These are phyloP conservation scores for Jatropha podagrica DNA, from an alignment of 441 rosid genomes.

Conservation along the genomic window DNA sequence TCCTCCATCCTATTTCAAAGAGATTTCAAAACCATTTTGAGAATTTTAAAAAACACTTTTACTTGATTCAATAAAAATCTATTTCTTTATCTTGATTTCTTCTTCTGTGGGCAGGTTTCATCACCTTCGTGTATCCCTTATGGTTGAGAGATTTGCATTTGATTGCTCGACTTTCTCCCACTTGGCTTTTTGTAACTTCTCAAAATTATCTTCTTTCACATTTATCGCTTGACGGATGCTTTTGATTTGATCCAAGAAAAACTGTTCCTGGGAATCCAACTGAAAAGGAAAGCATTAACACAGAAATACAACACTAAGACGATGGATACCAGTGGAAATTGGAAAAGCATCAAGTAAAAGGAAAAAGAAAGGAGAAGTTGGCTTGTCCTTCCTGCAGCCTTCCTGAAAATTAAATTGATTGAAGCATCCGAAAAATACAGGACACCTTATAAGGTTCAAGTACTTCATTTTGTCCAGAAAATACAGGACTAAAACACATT, in stretches of 20 bases:
- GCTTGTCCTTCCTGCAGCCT: neutral
- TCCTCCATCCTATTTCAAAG: conserved; percentile 11
- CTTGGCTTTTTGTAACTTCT: neutral
- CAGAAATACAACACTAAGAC: neutral
- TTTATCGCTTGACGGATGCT: conserved; percentile 8
- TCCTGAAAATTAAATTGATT: neutral
- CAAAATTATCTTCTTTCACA: conserved; percentile 14
- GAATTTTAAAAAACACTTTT: neutral
- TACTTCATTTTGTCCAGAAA: neutral
- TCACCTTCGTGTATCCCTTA: conserved; percentile 10
- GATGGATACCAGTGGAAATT: neutral
- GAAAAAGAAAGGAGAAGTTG: neutral
- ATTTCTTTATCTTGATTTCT: too few relatives aligned
- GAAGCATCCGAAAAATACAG: too few relatives aligned
- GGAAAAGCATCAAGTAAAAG: neutral
- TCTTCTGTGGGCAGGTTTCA: neutral
- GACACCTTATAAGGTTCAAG: neutral
- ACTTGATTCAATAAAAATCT: too few relatives aligned
- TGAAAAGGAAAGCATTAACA: conserved; percentile 4
- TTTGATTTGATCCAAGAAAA: conserved; percentile 13
- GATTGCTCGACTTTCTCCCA: conserved; percentile 4
- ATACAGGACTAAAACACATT: neutral
- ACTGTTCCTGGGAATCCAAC: conserved; percentile 15
- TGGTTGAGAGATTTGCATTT: conserved; percentile 2
- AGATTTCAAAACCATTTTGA: conserved; percentile 1